These are phyloP conservation scores for Candida nanaspora DNA, from an alignment of 805 yeast genomes.

Conservation along the genomic window DNA sequence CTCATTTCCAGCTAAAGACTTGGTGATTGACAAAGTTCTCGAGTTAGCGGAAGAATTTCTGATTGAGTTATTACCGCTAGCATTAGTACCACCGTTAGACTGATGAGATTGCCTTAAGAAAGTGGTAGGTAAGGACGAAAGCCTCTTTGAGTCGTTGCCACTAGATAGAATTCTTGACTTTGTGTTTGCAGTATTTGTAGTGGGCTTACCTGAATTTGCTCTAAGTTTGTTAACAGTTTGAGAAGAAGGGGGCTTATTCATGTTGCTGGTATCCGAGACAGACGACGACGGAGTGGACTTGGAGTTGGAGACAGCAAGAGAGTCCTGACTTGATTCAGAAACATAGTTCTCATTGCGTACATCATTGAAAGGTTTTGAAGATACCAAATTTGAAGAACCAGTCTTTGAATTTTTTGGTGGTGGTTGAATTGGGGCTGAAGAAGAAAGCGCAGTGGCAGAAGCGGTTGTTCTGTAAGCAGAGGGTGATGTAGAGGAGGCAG, in stretches of 20 bases:
- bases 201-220: neutral
- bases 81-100: constrained; percentile 5
- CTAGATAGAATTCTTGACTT: neutral
- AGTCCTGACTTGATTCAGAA: neutral
- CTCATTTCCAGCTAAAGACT: constrained; percentile 33
- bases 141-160: constrained; percentile 11
- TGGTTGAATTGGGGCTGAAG: neutral
- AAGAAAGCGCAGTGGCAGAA: neutral
- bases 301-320: neutral
- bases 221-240: neutral
- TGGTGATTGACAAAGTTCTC: constrained; percentile 11
- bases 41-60: constrained; percentile 8
- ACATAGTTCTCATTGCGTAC: too few species aligned
- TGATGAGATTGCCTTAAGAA: constrained; percentile 19
- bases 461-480: constrained; percentile 4
- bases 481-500: too few species aligned
- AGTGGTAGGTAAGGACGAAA: constrained; percentile 24
- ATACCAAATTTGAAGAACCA: too few species aligned
- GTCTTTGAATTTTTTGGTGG: too few species aligned
- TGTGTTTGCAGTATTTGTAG: neutral
- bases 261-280: constrained; percentile 1
- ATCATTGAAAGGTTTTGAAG: too few species aligned
- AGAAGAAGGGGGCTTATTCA: neutral
- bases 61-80: neutral
- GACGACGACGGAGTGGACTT: constrained; percentile 2